phyloP scores from a whole-genome alignment of 116 monocot species.

The Cymodocea nodosa region DNA sequence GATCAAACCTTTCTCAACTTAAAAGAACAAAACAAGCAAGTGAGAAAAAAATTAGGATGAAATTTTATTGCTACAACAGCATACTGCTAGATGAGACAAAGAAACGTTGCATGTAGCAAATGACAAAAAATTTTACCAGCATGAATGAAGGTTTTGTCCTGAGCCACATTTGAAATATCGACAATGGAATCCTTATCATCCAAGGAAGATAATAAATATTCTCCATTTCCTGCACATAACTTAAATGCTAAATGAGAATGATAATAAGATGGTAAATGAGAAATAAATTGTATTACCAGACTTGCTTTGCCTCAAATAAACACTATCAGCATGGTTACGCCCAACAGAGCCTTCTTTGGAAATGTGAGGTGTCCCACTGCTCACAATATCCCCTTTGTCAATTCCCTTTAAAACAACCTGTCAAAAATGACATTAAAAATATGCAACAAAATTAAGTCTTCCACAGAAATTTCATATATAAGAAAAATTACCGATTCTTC shows the following conservation, averaged over 20 bases:
- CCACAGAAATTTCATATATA: not conserved
- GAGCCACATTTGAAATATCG: slow-evolving; percentile 7
- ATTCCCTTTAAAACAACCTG: slow-evolving; percentile 82
- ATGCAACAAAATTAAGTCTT: too few species aligned
- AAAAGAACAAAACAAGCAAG: too few species aligned
- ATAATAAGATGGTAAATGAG: not conserved
- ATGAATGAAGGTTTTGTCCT: not conserved
- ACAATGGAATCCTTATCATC: slow-evolving; percentile 27
- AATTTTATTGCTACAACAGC: too few species aligned
- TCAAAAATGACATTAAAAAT: slow-evolving; percentile 4
- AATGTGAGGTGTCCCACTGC: slow-evolving; percentile 42
- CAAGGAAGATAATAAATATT: slow-evolving; percentile 29
- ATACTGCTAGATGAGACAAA: too few species aligned
- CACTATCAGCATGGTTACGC: slow-evolving; percentile 24
- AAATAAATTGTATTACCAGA: slow-evolving; percentile 15
- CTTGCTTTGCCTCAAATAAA: slow-evolving; percentile 17
- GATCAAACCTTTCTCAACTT: too few species aligned
- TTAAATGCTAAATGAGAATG: not conserved
- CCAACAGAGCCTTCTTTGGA: slow-evolving; percentile 58
- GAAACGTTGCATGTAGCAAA: not conserved
- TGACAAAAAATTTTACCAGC: slow-evolving; percentile 1
- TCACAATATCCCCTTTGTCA: slow-evolving; percentile 78
- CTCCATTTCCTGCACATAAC: slow-evolving; percentile 25
- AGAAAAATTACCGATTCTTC: slow-evolving; percentile 66
- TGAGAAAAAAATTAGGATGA: too few species aligned